Evolutionary conservation across 106 monocot species (phyloP).

Genomic region (Dendrobium huoshanense): DNA sequence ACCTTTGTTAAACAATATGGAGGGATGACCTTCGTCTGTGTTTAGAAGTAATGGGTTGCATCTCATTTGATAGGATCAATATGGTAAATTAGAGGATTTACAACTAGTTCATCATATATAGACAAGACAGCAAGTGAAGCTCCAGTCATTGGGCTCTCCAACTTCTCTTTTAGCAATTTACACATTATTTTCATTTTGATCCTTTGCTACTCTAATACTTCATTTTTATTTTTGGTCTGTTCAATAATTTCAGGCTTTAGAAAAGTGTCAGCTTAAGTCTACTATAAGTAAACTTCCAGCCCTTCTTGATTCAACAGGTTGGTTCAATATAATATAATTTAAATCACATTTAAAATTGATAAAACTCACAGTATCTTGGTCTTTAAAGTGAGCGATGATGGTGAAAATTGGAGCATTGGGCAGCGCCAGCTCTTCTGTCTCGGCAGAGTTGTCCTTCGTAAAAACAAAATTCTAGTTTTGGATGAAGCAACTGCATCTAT

Average conservation of each 20-base stretch:
- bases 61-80: background rate
- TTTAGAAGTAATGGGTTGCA: background rate
- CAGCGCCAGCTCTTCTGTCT: slow-evolving; percentile 74
- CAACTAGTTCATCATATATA: background rate
- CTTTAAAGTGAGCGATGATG: slow-evolving; percentile 53
- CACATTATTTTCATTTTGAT: background rate
- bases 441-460: slow-evolving; percentile 43
- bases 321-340: background rate
- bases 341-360: background rate
- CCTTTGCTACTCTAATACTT: background rate
- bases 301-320: slow-evolving; percentile 62
- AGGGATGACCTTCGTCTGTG: background rate
- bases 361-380: background rate
- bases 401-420: slow-evolving; percentile 65
- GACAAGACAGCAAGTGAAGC: background rate
- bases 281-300: slow-evolving; percentile 39
- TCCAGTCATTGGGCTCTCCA: no score
- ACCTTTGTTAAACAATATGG: background rate
- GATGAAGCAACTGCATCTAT: slow-evolving; percentile 82
- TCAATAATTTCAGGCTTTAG: slow-evolving; percentile 39
- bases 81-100: background rate
- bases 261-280: slow-evolving; percentile 64
- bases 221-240: background rate
- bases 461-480: slow-evolving; percentile 56
- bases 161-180: background rate